Evolutionary conservation across 2,329 filamentous ascomycete genomes (phyloP).

Genomic region (Aspergillus sp.): DNA sequence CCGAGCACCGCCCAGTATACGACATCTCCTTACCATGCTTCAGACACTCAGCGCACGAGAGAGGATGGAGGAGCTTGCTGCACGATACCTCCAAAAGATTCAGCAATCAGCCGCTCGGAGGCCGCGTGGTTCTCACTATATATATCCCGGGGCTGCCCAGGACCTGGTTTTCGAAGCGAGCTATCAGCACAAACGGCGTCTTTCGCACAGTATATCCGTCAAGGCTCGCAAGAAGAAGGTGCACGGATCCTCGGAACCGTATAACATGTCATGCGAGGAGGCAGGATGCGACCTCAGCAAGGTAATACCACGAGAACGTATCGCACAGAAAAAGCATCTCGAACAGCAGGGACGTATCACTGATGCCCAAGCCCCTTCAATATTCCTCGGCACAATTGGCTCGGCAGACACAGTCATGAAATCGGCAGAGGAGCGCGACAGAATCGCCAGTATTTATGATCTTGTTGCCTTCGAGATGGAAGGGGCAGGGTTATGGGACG

Average conservation of each 20-base stretch:
- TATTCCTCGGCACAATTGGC: constrained; percentile 42
- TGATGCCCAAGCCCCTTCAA: background rate
- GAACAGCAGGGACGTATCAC: background rate
- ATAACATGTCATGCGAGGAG: constrained; percentile 17
- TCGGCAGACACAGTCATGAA: constrained; percentile 29
- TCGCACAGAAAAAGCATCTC: background rate
- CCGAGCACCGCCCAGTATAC: constrained; percentile 4
- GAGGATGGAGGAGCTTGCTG: constrained; percentile 21
- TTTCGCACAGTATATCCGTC: background rate
- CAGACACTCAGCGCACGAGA: background rate
- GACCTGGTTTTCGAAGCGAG: constrained; percentile 1
- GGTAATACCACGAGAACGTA: constrained; percentile 6
- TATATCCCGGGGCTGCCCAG: background rate
- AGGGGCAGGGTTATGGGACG: constrained; percentile 8
- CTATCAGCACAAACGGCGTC: background rate
- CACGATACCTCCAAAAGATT: background rate
- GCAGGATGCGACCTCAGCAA: constrained; percentile 32
- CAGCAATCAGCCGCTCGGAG: background rate
- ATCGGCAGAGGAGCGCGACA: constrained; percentile 17
- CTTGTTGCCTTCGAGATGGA: constrained; percentile 14
- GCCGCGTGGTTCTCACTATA: background rate
- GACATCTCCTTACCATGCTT: background rate
- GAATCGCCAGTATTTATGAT: background rate
- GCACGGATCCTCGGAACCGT: background rate
- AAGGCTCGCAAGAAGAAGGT: background rate